Base-by-base conservation (phyloP, 2,329 filamentous ascomycete genomes). In the Aspergillus candidus region DNA sequence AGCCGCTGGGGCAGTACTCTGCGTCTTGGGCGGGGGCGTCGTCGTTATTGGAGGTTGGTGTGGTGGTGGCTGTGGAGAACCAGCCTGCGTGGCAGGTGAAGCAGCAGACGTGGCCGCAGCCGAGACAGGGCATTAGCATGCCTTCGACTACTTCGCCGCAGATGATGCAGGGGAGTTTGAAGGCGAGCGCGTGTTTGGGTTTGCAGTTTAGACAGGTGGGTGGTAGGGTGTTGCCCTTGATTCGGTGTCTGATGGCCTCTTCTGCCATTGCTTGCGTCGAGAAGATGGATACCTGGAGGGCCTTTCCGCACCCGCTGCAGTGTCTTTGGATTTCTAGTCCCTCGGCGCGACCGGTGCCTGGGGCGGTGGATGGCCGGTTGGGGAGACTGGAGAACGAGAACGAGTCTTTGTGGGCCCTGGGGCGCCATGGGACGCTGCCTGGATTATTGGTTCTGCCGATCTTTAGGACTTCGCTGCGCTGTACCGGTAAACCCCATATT, bases 401-500 rank as follows among this genome's bases (percentile, higher is more conserved):
- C 4, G 55, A 56, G 2, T 52, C 52, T 38, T 61, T 60, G 11
- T 60, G 59, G 18, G 49, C 55, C 27, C 44, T 55, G 38, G 57
- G 56, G 35, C 54, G 54, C 51, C 54, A 51, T 18, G 55, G 52
- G 32, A 48, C 51, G 27, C 47, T 41, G 22, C 44, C 48, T 39
- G 47, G 29, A 27, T 59, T 55, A n/a, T 43, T 39, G 4, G 71
- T 54, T 0, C 70, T 69, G 39, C 76, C 73, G 45, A 77, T 76
- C 51, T 80, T 81, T 18, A 81, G 66, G 2, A 83, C 66, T 58
- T 83, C 79, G 11, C 75, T 73, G 39, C 74, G 71, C 50, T 76
- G 68, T 15, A 77, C 69, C 11, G 72, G 65, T 10, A 83, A 52
- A 11, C 72, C 72, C 80, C 79, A 83, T 7, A 75, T 72, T n/a